phyloP scores from a whole-genome alignment of 192 early-diverging fungal genomes.

The Gonapodya sp. region DNA sequence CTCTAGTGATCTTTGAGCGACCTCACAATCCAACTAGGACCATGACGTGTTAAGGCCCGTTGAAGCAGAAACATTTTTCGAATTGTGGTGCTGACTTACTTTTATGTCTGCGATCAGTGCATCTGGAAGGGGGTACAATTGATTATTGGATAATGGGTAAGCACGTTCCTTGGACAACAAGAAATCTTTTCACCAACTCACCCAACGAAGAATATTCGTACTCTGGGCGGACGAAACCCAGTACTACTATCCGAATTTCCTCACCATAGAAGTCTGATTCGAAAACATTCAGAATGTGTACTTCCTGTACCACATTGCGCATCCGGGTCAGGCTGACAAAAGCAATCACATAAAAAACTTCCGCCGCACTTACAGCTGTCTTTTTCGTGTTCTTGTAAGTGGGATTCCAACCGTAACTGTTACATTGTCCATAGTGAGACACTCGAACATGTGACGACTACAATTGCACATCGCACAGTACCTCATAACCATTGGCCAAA shows the following conservation, averaged over 20 bases:
- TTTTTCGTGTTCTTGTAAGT: slow-evolving; percentile 95
- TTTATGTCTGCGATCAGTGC: slow-evolving; percentile 88
- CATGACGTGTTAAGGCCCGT: too few relatives aligned
- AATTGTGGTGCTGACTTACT: too few relatives aligned
- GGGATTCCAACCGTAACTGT: slow-evolving; percentile 95
- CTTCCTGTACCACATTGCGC: slow-evolving; percentile 46
- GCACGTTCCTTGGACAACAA: not conserved
- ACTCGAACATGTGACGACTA: not conserved
- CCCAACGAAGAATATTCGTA: slow-evolving; percentile 76
- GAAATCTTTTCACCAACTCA: slow-evolving; percentile 25
- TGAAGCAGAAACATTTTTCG: too few relatives aligned
- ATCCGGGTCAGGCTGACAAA: not conserved
- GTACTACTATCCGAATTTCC: slow-evolving; percentile 69
- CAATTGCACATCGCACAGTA: not conserved
- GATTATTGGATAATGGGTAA: too few relatives aligned
- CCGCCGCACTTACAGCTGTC: slow-evolving; percentile 56
- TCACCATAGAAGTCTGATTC: slow-evolving; percentile 84
- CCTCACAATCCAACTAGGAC: slow-evolving; percentile 59
- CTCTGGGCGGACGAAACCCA: slow-evolving; percentile 84
- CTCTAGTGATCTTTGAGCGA: slow-evolving; percentile 56
- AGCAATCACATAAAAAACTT: slow-evolving; percentile 17
- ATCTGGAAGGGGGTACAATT: too few relatives aligned
- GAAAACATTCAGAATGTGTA: slow-evolving; percentile 89
- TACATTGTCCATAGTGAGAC: not conserved
- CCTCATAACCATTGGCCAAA: slow-evolving; percentile 80